Conservation (phyloP, 768 basidiomycete species). For the Neoboletus subvelutipes region DNA sequence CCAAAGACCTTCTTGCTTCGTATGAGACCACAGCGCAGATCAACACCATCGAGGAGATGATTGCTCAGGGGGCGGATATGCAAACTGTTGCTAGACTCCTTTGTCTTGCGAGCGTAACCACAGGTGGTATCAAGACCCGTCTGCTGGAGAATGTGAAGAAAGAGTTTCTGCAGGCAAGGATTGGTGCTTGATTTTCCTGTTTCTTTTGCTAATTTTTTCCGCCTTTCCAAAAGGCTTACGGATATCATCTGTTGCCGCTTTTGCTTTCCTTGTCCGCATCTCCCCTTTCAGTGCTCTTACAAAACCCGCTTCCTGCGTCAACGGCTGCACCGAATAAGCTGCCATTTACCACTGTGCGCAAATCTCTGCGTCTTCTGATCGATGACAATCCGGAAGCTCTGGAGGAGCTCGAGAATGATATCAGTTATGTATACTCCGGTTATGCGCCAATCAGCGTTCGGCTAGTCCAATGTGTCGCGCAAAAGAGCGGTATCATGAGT, state of each 20-base stretch:
- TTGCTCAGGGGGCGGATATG: slow-evolving; percentile 84
- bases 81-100: slow-evolving; percentile 74
- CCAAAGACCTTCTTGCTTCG: slow-evolving; percentile 86
- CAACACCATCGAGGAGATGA: slow-evolving; percentile 84
- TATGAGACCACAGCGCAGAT: slow-evolving; percentile 83
- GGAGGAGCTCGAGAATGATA: slow-evolving; percentile 88
- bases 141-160: slow-evolving; percentile 84
- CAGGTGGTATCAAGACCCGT: slow-evolving; percentile 86
- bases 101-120: slow-evolving; percentile 82
- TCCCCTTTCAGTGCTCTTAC: slow-evolving; percentile 65
- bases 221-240: slow-evolving; percentile 57
- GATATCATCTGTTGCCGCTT: slow-evolving; percentile 68
- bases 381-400: slow-evolving; percentile 78
- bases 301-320: slow-evolving; percentile 63
- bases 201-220: slow-evolving; percentile 13
- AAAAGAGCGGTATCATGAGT: slow-evolving; percentile 86
- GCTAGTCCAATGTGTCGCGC: slow-evolving; percentile 89
- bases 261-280: slow-evolving; percentile 63
- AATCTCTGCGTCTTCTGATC: slow-evolving; percentile 86
- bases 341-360: slow-evolving; percentile 72
- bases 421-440: slow-evolving; percentile 94
- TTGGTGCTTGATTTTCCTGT: background rate
- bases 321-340: slow-evolving; percentile 53
- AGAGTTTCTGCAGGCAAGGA: slow-evolving; percentile 78
- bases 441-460: slow-evolving; percentile 93